phyloP scores from a whole-genome alignment of 352 stramenopile genomes.

The Globisporangium cederbergense region DNA sequence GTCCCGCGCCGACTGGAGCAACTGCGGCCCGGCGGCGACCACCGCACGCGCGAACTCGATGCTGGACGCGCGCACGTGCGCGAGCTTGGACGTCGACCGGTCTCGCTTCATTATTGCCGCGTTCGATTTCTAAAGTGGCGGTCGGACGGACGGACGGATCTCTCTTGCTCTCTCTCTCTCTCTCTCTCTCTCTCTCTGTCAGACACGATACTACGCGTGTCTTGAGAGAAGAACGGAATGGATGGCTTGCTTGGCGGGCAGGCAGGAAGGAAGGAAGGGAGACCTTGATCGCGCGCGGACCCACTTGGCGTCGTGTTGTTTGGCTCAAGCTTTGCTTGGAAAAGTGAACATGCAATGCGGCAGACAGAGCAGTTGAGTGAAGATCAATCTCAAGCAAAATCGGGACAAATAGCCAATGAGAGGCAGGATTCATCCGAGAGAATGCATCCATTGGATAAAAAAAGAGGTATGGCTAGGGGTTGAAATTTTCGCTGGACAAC shows the following conservation, averaged over 20 bases:
- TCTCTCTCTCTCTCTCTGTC: not conserved
- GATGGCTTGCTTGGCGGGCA: not conserved
- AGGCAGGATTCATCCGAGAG: no score
- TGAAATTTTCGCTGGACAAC: conserved; percentile 10
- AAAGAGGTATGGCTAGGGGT: not conserved
- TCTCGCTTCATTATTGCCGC: conserved; percentile 39
- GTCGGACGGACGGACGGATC: no score
- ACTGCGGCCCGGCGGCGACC: conserved; percentile 6
- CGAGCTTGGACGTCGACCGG: conserved; percentile 28
- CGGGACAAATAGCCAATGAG: not conserved
- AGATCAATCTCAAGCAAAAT: not conserved
- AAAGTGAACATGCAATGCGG: not conserved
- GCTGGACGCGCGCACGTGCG: conserved; percentile 20
- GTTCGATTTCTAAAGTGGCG: not conserved
- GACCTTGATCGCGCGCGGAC: not conserved
- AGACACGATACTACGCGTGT: not conserved
- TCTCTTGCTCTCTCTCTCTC: no score
- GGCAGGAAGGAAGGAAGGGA: not conserved
- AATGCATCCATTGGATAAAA: not conserved
- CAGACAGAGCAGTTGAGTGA: not conserved
- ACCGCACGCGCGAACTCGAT: conserved; percentile 17
- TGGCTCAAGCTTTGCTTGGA: not conserved
- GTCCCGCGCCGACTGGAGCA: conserved; percentile 20
- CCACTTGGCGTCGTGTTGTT: not conserved
- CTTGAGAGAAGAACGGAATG: not conserved